Percentiles rank a stretch among this genome's conserved stretches.
phyloP scores from a whole-genome alignment of 371 early-diverging fungal genomes.

The Mucor lusitanicus region DNA sequence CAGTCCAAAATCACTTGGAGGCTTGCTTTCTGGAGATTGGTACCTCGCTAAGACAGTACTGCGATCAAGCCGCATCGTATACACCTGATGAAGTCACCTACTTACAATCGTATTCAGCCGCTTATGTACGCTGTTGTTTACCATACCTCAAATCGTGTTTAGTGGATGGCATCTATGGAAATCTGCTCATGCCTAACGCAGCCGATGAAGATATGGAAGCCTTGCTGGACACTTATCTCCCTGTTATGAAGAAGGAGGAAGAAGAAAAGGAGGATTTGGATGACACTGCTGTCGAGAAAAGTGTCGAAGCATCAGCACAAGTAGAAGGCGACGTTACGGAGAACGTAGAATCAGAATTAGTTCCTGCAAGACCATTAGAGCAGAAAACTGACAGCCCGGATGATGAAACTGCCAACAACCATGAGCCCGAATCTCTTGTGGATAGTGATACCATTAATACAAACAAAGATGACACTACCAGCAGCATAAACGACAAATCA shows the following conservation, averaged over 20 bases:
- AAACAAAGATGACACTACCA: background rate
- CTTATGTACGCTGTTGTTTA: conserved; percentile 47
- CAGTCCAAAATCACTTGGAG: conserved; percentile 32
- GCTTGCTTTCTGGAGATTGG: conserved; percentile 42
- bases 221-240: conserved; percentile 25
- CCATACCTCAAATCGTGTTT: conserved; percentile 49
- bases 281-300: background rate
- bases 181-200: conserved; percentile 13
- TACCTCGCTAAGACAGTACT: conserved; percentile 49
- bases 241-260: conserved; percentile 11
- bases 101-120: conserved; percentile 39
- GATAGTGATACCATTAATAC: background rate
- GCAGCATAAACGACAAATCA: background rate
- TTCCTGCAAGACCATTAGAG: background rate
- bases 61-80: conserved; percentile 25
- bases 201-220: conserved; percentile 28
- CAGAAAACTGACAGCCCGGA: background rate
- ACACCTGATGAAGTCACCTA: conserved; percentile 21
- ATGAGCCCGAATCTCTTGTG: background rate
- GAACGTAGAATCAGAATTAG: no score
- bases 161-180: conserved; percentile 45
- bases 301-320: background rate
- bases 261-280: background rate
- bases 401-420: background rate
- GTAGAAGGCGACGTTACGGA: background rate